A percentile compares a stretch with the other conserved stretches of the same genome.
These are phyloP conservation scores for Oidium heveae DNA, from an alignment of 2,329 filamentous ascomycete genomes.

Conservation along the genomic window DNA sequence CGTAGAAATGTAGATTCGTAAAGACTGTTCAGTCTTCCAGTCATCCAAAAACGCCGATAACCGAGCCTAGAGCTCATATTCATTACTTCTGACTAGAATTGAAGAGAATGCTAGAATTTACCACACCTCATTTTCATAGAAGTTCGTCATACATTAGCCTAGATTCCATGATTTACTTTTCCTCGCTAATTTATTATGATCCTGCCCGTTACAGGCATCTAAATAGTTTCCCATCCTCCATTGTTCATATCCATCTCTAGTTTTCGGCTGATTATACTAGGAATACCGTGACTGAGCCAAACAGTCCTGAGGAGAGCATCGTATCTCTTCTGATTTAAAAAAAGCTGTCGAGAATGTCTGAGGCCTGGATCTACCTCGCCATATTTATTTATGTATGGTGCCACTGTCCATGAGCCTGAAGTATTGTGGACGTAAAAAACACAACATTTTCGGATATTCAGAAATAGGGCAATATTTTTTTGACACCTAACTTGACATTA, in stretches of 20 bases:
- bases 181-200: background rate
- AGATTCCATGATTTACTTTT: background rate
- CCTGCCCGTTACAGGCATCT: background rate
- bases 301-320: constrained; percentile 65
- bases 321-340: constrained; percentile 81
- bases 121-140: background rate
- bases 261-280: constrained; percentile 69
- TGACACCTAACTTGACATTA: constrained; percentile 39
- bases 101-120: background rate
- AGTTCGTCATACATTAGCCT: background rate
- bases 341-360: constrained; percentile 66
- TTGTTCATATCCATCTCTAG: constrained; percentile 92
- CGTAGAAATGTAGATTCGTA: too few relatives aligned
- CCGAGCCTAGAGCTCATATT: background rate
- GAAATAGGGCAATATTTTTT: constrained; percentile 71
- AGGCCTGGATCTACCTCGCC: constrained; percentile 88
- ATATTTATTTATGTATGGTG: constrained; percentile 87
- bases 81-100: background rate
- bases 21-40: background rate
- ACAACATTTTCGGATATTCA: constrained; percentile 91
- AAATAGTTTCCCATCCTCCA: constrained; percentile 81
- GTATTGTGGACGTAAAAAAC: constrained; percentile 64
- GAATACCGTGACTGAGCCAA: constrained; percentile 69
- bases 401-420: constrained; percentile 62
- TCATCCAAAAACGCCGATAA: background rate